These are phyloP conservation scores for Cordyceps cicadae DNA, from an alignment of 2,329 filamentous ascomycete species.

Conservation along the genomic window DNA sequence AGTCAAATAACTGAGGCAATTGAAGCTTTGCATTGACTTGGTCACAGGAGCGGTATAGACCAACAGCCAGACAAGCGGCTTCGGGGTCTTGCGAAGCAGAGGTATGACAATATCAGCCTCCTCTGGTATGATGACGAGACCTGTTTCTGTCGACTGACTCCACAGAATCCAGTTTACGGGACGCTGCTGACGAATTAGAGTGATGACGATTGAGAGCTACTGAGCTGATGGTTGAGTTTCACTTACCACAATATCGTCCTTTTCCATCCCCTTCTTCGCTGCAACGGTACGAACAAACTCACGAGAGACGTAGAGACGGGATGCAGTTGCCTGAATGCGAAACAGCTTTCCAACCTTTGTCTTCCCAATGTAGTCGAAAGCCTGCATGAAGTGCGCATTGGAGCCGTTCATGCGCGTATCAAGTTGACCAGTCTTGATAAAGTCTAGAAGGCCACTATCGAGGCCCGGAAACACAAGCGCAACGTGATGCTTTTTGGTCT, in stretches of 20 bases:
- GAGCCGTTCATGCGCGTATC: no score
- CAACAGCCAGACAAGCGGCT: conserved; percentile 35
- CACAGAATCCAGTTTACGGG: conserved; percentile 56
- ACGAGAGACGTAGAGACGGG: background rate
- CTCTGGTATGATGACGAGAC: conserved; percentile 52
- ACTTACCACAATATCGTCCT: background rate
- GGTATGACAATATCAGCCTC: conserved; percentile 51
- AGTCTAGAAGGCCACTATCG: background rate
- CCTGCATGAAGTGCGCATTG: background rate
- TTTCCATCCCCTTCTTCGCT: background rate
- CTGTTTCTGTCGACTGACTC: conserved; percentile 37
- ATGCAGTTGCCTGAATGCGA: background rate
- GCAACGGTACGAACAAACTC: background rate
- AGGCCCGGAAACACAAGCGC: conserved; percentile 32
- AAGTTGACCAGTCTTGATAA: background rate
- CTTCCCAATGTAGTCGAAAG: background rate
- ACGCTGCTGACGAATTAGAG: conserved; percentile 22
- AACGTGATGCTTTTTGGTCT: conserved; percentile 34
- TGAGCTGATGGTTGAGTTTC: no score
- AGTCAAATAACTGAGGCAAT: conserved; percentile 42
- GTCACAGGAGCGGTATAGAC: conserved; percentile 54
- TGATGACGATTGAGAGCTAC: rapidly evolving
- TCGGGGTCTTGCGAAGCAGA: conserved; percentile 24
- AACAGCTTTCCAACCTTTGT: background rate
- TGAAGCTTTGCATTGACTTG: conserved; percentile 51